A percentile compares a stretch with the other conserved stretches of the same genome.
Evolutionary conservation across 257 asterid genomes (phyloP).

Genomic region (Solanum boliviense): DNA sequence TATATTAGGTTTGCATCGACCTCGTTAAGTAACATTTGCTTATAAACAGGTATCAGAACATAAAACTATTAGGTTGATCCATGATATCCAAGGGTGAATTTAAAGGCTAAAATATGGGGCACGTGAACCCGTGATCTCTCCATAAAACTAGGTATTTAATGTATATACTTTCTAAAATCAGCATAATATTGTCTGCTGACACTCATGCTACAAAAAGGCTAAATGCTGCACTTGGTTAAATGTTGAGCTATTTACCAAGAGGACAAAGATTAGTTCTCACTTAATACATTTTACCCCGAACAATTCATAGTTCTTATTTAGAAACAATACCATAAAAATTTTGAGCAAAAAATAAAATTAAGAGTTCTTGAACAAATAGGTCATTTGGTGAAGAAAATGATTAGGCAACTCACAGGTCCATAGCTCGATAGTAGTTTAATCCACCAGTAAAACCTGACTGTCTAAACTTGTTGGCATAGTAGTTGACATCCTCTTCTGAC

Average conservation of each 20-base stretch:
- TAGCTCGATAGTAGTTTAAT: conserved; percentile 78
- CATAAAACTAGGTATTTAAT: background rate
- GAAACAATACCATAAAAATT: background rate
- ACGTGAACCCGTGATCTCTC: background rate
- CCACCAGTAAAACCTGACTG: conserved; percentile 85
- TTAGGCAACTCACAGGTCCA: conserved; percentile 61
- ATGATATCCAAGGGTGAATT: background rate
- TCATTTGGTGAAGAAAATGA: background rate
- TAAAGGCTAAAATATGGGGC: background rate
- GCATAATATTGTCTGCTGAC: background rate
- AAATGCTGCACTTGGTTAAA: background rate
- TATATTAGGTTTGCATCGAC: background rate
- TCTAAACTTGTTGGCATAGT: conserved; percentile 52
- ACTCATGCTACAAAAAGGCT: background rate
- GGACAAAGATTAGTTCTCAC: background rate
- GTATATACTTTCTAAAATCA: background rate
- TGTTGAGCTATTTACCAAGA: background rate
- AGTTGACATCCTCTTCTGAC: conserved; percentile 64
- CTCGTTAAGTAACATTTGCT: background rate
- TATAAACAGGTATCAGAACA: background rate
- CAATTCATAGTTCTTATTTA: background rate
- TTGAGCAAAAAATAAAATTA: background rate
- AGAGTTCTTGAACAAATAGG: background rate
- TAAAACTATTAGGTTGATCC: background rate
- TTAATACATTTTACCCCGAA: background rate